Percentiles rank a stretch among this genome's conserved stretches.
Conservation (phyloP, 2,329 filamentous ascomycete species). For the Lojkania enalia region DNA sequence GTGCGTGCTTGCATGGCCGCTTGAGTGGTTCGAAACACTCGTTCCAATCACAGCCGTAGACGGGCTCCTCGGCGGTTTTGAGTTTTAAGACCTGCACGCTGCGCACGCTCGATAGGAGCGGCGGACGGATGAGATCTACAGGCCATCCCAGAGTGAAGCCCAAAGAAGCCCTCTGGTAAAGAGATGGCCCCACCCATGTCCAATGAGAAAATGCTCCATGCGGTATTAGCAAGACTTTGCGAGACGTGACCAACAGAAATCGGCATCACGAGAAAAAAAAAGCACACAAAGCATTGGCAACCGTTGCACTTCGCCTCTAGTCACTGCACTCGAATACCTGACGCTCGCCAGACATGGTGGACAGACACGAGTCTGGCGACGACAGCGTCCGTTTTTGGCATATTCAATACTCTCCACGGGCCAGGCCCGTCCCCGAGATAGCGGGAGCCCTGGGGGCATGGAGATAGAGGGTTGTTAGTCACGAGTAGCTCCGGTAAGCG, state of each 20-base stretch:
- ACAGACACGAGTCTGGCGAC: not conserved
- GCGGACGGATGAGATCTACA: conserved; percentile 16
- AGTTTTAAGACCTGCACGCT: conserved; percentile 22
- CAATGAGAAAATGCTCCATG: conserved; percentile 27
- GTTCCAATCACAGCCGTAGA: conserved; percentile 26
- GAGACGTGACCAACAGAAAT: conserved; percentile 30
- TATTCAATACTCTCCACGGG: not conserved
- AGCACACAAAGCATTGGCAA: conserved; percentile 14
- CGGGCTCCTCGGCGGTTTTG: conserved; percentile 24
- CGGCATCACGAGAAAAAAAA: conserved; percentile 13
- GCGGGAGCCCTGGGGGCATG: conserved; percentile 4
- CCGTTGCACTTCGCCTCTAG: conserved; percentile 8
- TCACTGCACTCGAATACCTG: conserved; percentile 15
- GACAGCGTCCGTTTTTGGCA: not conserved
- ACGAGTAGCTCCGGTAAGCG: conserved; percentile 10
- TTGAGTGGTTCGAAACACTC: conserved; percentile 37
- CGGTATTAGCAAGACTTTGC: conserved; percentile 13
- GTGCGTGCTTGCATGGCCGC: conserved; percentile 10
- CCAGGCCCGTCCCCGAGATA: conserved; percentile 7
- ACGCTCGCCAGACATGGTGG: conserved; percentile 6
- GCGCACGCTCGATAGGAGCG: conserved; percentile 25
- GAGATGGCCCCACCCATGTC: conserved; percentile 16
- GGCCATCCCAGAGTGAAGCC: conserved; percentile 30
- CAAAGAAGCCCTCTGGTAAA: conserved; percentile 14
- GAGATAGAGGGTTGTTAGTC: no score